phyloP scores from a whole-genome alignment of 2,329 filamentous ascomycete species.

The Aspergillus pseudoterreus region DNA sequence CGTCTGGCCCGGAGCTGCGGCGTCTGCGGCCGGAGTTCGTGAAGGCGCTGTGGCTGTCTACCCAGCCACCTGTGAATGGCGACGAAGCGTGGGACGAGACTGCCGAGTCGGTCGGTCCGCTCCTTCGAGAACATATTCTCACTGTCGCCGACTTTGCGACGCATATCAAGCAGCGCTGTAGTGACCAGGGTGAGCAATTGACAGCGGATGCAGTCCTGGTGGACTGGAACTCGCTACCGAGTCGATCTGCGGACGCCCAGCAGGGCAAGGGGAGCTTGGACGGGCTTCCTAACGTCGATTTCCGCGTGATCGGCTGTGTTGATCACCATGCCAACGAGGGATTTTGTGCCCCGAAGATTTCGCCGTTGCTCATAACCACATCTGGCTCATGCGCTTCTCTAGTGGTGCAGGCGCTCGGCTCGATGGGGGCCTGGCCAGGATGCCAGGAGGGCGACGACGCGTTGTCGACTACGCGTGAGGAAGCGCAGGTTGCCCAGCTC shows the following conservation, averaged over 20 bases:
- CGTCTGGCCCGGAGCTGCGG: conserved; percentile 45
- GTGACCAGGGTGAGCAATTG: neutral
- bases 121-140: conserved; percentile 34
- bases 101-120: conserved; percentile 18
- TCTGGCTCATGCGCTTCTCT: conserved; percentile 59
- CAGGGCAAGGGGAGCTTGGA: conserved; percentile 47
- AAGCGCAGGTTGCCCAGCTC: conserved; percentile 34
- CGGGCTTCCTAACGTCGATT: conserved; percentile 39
- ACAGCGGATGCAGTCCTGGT: conserved; percentile 34
- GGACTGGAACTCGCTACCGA: conserved; percentile 45
- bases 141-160: conserved; percentile 39
- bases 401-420: conserved; percentile 48
- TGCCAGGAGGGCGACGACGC: conserved; percentile 23
- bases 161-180: conserved; percentile 12
- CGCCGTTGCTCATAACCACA: conserved; percentile 52
- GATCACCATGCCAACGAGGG: conserved; percentile 62
- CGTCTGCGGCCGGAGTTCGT: conserved; percentile 57
- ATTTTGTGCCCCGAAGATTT: conserved; percentile 41
- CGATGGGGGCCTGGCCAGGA: conserved; percentile 41
- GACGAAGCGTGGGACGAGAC: conserved; percentile 23
- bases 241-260: conserved; percentile 43
- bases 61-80: conserved; percentile 12
- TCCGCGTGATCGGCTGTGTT: conserved; percentile 52
- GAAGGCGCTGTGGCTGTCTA: conserved; percentile 52
- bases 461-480: conserved; percentile 34